These are phyloP conservation scores for Barnettozyma sp. DNA, from an alignment of 805 yeast species.

Conservation along the genomic window DNA sequence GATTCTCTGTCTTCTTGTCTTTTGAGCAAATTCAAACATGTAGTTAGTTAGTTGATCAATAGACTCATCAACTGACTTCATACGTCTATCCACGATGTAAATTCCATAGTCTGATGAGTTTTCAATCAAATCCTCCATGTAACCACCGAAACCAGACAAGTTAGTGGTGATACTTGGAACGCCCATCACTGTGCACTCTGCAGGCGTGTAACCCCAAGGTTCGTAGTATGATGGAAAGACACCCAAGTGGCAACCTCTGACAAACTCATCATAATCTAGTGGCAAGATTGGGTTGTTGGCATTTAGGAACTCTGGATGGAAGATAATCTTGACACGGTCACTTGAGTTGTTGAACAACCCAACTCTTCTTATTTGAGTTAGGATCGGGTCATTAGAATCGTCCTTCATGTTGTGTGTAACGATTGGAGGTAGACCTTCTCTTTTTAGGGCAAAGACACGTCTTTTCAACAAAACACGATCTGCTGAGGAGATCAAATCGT, in stretches of 20 bases:
- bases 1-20: conserved; percentile 93
- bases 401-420: conserved; percentile 96
- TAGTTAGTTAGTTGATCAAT: conserved; percentile 83
- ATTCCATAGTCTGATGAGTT: conserved; percentile 94
- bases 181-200: conserved; percentile 99
- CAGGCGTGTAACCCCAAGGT: conserved; percentile 99
- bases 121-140: conserved; percentile 96
- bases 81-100: conserved; percentile 91
- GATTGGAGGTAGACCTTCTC: conserved; percentile 87
- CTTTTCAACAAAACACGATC: conserved; percentile 87
- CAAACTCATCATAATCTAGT: conserved; percentile 94
- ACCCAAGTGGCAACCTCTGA: conserved; percentile 95
- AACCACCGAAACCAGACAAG: conserved; percentile 94
- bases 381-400: conserved; percentile 83
- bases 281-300: conserved; percentile 92
- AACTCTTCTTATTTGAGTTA: conserved; percentile 87
- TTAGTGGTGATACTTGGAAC: conserved; percentile 96
- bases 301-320: conserved; percentile 96
- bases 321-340: conserved; percentile 89
- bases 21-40: conserved; percentile 83
- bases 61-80: conserved; percentile 87
- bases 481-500: conserved; percentile 76
- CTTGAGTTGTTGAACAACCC: conserved; percentile 82
- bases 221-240: conserved; percentile 98
- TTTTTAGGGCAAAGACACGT: conserved; percentile 85